Conservation (phyloP, 306 rosid species). For the Pyrus communis region DNA sequence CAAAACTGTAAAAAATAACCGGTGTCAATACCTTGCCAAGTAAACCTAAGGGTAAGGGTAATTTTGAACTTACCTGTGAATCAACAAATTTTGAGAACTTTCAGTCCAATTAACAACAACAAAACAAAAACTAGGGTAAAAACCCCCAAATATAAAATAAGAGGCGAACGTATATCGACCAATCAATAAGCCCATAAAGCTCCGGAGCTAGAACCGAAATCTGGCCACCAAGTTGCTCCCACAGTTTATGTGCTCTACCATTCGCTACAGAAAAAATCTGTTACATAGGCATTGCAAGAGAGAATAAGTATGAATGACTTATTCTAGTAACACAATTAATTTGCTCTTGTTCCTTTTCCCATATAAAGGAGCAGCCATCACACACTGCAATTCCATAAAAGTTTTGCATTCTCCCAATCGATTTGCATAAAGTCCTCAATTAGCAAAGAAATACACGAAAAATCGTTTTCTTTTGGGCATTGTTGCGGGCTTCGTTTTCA, state of each 20-base stretch:
- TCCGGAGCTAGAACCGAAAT: slow-evolving; percentile 48
- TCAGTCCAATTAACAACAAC: neutral
- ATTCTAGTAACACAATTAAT: too few species aligned
- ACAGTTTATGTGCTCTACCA: slow-evolving; percentile 58
- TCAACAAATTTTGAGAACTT: neutral
- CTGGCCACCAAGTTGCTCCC: slow-evolving; percentile 64
- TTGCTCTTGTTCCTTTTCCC: too few species aligned
- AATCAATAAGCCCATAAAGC: slow-evolving; percentile 51
- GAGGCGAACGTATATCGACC: slow-evolving; percentile 72
- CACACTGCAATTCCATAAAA: neutral
- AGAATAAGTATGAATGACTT: slow-evolving; percentile 9
- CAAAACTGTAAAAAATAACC: slow-evolving; percentile 53
- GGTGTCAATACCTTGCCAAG: slow-evolving; percentile 2
- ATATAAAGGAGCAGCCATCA: neutral
- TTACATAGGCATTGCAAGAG: slow-evolving; percentile 23
- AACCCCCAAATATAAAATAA: neutral
- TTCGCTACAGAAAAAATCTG: slow-evolving; percentile 73
- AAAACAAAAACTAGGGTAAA: neutral
- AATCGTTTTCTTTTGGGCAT: neutral
- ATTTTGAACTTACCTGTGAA: neutral
- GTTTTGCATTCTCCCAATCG: neutral
- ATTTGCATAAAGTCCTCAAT: neutral
- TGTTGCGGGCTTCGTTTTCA: neutral
- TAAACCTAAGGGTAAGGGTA: neutral
- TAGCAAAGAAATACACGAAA: neutral